Conservation (phyloP, 169 alveolate genomes). For the Babesia ovis region DNA sequence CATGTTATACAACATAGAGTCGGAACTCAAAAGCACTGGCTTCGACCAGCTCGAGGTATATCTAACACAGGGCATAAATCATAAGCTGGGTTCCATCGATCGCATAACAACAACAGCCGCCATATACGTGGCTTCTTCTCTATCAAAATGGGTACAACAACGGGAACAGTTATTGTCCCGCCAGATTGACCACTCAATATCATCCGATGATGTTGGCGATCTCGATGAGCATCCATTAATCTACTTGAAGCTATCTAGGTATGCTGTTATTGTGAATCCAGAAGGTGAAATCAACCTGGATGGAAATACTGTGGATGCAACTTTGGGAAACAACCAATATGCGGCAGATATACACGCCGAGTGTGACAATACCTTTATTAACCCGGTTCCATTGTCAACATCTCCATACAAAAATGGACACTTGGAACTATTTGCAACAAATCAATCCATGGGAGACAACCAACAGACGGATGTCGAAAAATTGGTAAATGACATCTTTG, state of each 20-base stretch:
- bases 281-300: background rate
- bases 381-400: background rate
- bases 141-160: background rate
- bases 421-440: background rate
- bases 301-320: background rate
- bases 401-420: background rate
- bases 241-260: background rate
- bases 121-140: background rate
- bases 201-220: background rate
- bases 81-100: conserved; percentile 6
- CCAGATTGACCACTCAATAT: background rate
- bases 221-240: background rate
- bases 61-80: background rate
- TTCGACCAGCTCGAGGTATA: background rate
- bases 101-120: background rate
- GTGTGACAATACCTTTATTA: no score
- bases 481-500: conserved; percentile 31
- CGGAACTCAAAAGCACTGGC: background rate
- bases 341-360: background rate
- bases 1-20: background rate
- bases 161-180: background rate
- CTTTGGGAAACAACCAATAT: background rate
- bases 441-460: background rate
- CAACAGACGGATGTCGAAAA: background rate
- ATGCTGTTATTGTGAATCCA: conserved; percentile 1